These are phyloP conservation scores for Chlorella sp. DNA, from an alignment of 139 green algal genomes.

Conservation along the genomic window DNA sequence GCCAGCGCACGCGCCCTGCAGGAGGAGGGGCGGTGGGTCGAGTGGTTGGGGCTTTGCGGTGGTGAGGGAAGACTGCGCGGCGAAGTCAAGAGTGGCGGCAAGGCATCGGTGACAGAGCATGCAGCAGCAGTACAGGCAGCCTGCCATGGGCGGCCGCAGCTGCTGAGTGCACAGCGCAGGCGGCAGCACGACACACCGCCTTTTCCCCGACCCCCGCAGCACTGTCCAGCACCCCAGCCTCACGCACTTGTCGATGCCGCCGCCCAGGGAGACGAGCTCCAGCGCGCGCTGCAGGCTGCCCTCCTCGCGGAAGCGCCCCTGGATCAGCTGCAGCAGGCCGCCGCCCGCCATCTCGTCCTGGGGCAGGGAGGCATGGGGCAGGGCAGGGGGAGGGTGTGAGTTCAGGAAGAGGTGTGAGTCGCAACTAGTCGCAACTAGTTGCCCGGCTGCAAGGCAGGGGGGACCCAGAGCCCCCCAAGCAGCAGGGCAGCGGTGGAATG, in stretches of 20 bases:
- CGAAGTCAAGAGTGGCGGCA: too few species aligned
- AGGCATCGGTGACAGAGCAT: too few species aligned
- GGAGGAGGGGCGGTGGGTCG: not conserved
- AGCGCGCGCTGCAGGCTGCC: constrained; percentile 82
- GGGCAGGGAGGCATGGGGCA: not conserved
- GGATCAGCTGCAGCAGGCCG: constrained; percentile 83
- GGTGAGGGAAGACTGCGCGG: too few species aligned
- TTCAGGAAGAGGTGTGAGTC: not conserved
- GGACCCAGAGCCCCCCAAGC: too few species aligned
- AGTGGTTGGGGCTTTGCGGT: too few species aligned
- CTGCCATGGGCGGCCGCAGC: too few species aligned
- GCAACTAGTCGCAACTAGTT: too few species aligned
- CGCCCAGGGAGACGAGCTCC: constrained; percentile 77
- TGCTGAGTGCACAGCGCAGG: not conserved
- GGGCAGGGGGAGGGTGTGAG: constrained; percentile 10
- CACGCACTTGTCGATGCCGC: constrained; percentile 58
- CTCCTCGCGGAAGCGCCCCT: constrained; percentile 83
- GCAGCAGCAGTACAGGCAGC: too few species aligned
- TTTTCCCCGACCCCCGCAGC: not conserved
- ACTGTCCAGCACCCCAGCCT: not conserved
- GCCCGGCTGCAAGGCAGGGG: too few species aligned
- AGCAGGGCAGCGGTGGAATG: not conserved
- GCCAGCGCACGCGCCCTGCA: constrained; percentile 68
- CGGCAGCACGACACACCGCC: not conserved
- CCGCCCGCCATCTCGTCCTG: constrained; percentile 27